Percentiles rank a stretch among this genome's conserved stretches.
These are phyloP conservation scores for Cunninghamia lanceolata DNA, from an alignment of 75 land plant genomes.

Conservation along the genomic window DNA sequence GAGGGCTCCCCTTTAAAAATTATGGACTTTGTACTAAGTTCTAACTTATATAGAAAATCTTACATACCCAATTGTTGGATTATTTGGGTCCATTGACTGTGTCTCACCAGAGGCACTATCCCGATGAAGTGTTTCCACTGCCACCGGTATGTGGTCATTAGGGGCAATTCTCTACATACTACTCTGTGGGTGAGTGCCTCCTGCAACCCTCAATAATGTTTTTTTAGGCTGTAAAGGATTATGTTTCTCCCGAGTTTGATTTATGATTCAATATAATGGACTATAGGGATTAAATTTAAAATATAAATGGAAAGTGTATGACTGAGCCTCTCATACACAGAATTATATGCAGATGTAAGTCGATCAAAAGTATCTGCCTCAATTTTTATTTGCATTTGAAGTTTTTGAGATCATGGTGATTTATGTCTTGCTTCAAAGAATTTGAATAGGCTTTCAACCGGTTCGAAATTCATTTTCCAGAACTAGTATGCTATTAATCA, in stretches of 20 bases:
- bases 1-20: slow-evolving; percentile 58
- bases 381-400: too few species aligned
- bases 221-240: neutral
- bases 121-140: slow-evolving; percentile 18
- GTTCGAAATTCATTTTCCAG: neutral
- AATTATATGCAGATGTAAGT: too few species aligned
- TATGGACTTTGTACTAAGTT: slow-evolving; percentile 75
- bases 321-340: neutral
- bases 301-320: neutral
- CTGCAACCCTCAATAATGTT: neutral
- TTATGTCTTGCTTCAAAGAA: neutral
- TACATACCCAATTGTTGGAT: slow-evolving; percentile 53
- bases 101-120: slow-evolving; percentile 58
- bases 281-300: neutral
- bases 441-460: neutral
- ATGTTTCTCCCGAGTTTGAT: neutral
- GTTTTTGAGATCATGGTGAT: neutral
- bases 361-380: too few species aligned
- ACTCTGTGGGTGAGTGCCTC: slow-evolving; percentile 44
- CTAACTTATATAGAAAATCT: slow-evolving; percentile 48
- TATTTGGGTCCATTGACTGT: slow-evolving; percentile 65
- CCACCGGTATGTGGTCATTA: slow-evolving; percentile 63
- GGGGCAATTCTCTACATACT: slow-evolving; percentile 61
- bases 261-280: too few species aligned
- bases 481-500: neutral